A percentile compares a stretch with the other conserved stretches of the same genome.
These are phyloP conservation scores for Dissophora ornata DNA, from an alignment of 192 early-diverging fungal species.

Conservation along the genomic window DNA sequence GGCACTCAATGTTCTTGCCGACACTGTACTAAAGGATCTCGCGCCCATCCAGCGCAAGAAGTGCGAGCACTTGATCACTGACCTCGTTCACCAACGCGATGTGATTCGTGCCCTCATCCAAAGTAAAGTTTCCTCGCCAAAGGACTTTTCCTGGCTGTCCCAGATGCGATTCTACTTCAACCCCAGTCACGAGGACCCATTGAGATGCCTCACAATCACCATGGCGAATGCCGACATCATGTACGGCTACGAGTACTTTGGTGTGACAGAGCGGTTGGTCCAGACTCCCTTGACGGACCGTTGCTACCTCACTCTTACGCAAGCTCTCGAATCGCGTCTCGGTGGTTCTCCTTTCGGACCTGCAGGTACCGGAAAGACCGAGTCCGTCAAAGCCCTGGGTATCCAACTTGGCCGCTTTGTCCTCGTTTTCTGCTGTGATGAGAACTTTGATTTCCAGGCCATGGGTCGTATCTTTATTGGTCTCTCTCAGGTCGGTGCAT, in stretches of 20 bases:
- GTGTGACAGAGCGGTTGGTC: slow-evolving; percentile 95
- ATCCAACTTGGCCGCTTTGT: slow-evolving; percentile 95
- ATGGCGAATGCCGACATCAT: slow-evolving; percentile 96
- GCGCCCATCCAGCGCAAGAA: slow-evolving; percentile 87
- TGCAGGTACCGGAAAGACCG: slow-evolving; percentile 99
- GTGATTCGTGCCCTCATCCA: slow-evolving; percentile 77
- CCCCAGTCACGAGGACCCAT: slow-evolving; percentile 67
- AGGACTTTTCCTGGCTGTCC: slow-evolving; percentile 96
- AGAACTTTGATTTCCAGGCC: slow-evolving; percentile 99
- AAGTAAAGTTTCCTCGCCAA: slow-evolving; percentile 59
- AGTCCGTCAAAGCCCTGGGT: slow-evolving; percentile 98
- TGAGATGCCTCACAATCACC: slow-evolving; percentile 77
- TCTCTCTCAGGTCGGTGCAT: slow-evolving; percentile 98
- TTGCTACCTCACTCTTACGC: slow-evolving; percentile 98
- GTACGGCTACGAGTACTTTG: slow-evolving; percentile 99
- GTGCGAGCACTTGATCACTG: slow-evolving; percentile 98
- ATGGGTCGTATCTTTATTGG: slow-evolving; percentile 99
- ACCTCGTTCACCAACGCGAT: slow-evolving; percentile 98
- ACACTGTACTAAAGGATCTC: slow-evolving; percentile 92
- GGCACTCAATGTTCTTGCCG: slow-evolving; percentile 88
- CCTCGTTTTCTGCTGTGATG: slow-evolving; percentile 99
- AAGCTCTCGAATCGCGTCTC: slow-evolving; percentile 91
- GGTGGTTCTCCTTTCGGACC: slow-evolving; percentile 99
- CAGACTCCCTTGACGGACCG: slow-evolving; percentile 99
- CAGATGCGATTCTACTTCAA: slow-evolving; percentile 93